phyloP scores from a whole-genome alignment of 257 asterid species.

The Fraxinus americana region DNA sequence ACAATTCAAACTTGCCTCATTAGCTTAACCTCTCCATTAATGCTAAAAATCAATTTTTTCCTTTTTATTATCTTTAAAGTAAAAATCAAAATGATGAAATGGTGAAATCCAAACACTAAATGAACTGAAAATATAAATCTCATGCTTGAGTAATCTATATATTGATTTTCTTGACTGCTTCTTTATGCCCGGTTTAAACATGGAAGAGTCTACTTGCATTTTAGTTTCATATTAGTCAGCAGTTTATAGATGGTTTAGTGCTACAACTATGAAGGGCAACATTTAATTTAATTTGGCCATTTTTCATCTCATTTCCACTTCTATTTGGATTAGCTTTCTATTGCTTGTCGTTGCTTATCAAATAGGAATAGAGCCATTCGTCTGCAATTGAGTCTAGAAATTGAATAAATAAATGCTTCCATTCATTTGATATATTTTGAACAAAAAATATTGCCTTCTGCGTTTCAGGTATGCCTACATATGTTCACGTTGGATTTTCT shows the following conservation, averaged over 20 bases:
- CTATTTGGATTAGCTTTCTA: conserved; percentile 11
- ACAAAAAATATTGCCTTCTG: conserved; percentile 7
- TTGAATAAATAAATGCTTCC: conserved; percentile 9
- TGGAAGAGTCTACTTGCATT: background rate
- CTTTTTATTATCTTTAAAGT: background rate
- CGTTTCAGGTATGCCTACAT: conserved; percentile 91
- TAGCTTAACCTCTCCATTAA: background rate
- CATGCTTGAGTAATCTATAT: background rate
- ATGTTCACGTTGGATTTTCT: conserved; percentile 91
- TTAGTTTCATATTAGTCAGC: background rate
- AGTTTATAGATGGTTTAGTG: background rate
- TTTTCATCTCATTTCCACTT: background rate
- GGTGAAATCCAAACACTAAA: background rate
- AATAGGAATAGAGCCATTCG: conserved; percentile 7
- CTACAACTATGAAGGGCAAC: background rate
- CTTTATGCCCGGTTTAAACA: background rate
- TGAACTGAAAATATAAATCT: background rate
- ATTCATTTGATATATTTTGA: background rate
- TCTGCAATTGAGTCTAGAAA: conserved; percentile 5
- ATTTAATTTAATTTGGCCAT: background rate
- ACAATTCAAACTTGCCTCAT: background rate
- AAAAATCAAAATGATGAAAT: background rate
- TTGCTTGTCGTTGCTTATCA: background rate
- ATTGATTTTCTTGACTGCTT: background rate
- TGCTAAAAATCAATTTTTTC: background rate